Conservation (phyloP, 345 rosid genomes). For the Geranium brycei region DNA sequence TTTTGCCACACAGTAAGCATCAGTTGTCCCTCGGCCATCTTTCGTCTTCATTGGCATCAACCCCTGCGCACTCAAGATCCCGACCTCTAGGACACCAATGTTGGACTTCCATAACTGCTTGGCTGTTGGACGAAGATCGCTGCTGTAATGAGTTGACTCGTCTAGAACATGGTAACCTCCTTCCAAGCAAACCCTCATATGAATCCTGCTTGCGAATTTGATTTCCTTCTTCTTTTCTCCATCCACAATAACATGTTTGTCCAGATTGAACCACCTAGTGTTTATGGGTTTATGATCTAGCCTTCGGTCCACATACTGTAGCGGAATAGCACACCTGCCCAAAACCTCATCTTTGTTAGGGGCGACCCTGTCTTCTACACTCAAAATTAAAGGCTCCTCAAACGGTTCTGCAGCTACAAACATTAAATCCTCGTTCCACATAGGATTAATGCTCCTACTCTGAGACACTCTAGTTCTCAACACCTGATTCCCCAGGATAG, state of each 20-base stretch:
- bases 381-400: conserved; percentile 27
- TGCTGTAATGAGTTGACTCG: conserved; percentile 32
- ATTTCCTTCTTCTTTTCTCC: conserved; percentile 18
- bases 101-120: conserved; percentile 22
- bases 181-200: conserved; percentile 27
- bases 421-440: conserved; percentile 43
- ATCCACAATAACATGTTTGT: conserved; percentile 15
- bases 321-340: conserved; percentile 25
- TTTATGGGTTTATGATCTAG: conserved; percentile 12
- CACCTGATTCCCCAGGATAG: conserved; percentile 15
- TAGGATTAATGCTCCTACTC: conserved; percentile 18
- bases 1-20: conserved; percentile 43
- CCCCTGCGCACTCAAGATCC: conserved; percentile 35
- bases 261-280: conserved; percentile 27
- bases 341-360: conserved; percentile 28
- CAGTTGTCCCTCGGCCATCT: conserved; percentile 27
- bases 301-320: conserved; percentile 21
- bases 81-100: conserved; percentile 40
- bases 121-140: conserved; percentile 37
- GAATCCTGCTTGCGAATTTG: conserved; percentile 33
- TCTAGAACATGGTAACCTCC: conserved; percentile 52
- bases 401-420: conserved; percentile 49
- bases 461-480: conserved; percentile 24
- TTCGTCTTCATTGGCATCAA: conserved; percentile 28
- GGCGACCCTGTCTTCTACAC: conserved; percentile 29